Evolutionary conservation across 176 grass and related monocot species (phyloP).

Genomic region (Juncus effusus): DNA sequence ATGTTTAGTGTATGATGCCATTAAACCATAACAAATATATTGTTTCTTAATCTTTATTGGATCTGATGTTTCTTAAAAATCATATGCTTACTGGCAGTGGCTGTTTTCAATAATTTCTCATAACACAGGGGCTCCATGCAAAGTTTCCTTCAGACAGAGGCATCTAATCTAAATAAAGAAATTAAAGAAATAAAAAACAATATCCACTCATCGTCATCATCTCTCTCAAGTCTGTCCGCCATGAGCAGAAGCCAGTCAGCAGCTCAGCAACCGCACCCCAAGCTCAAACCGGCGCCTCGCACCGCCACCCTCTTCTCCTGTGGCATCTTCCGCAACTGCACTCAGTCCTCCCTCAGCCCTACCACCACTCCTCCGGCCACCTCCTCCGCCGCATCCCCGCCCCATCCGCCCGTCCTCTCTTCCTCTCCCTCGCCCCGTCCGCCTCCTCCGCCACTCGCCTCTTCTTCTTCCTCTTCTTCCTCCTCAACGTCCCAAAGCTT

Average conservation of each 20-base stretch:
- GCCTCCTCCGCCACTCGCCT: neutral
- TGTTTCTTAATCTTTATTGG: no score
- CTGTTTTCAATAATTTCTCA: no score
- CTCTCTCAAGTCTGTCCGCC: neutral
- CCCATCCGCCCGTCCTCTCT: neutral
- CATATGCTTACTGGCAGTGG: no score
- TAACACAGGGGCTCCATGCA: no score
- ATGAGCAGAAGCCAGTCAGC: conserved; percentile 12
- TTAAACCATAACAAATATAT: no score
- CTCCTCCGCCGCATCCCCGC: neutral
- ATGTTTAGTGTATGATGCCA: no score
- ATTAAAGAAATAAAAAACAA: no score
- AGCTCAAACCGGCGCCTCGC: conserved; percentile 13
- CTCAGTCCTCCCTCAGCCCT: neutral
- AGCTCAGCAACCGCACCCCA: neutral
- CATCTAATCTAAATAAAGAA: no score
- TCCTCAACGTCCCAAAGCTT: conserved; percentile 24
- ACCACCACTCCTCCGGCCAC: neutral
- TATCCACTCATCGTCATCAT: no score
- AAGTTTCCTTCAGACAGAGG: no score
- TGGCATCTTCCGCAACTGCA: conserved; percentile 26
- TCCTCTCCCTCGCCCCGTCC: neutral
- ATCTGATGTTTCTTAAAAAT: no score
- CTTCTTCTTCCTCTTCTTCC: conserved; percentile 22
- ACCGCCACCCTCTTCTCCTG: conserved; percentile 20